These are phyloP conservation scores for Colletotrichum acutatum DNA, from an alignment of 2,329 filamentous ascomycete species.

Conservation along the genomic window DNA sequence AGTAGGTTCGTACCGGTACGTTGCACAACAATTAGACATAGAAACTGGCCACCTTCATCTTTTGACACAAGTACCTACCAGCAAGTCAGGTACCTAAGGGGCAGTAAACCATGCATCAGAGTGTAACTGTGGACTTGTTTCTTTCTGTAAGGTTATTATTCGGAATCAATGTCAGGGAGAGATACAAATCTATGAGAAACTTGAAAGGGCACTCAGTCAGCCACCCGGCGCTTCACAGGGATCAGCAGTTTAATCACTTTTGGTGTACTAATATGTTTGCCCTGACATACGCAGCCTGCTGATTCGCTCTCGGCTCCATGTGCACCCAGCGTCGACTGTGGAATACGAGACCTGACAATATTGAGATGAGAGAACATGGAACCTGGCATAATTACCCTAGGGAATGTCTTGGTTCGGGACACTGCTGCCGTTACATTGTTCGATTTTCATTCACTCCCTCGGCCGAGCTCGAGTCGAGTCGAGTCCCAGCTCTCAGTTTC, in stretches of 20 bases:
- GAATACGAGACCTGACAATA: slow-evolving; percentile 18
- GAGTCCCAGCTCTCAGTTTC: neutral
- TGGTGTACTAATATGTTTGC: slow-evolving; percentile 3
- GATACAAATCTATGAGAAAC: neutral
- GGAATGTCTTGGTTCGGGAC: slow-evolving; percentile 7
- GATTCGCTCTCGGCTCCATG: slow-evolving; percentile 1
- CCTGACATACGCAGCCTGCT: neutral
- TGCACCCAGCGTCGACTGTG: neutral
- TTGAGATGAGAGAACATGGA: neutral
- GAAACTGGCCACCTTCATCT: neutral
- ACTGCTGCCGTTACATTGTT: slow-evolving; percentile 1
- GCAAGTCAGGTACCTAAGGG: neutral
- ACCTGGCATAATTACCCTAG: neutral
- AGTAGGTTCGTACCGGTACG: neutral
- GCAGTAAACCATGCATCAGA: neutral
- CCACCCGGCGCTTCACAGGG: slow-evolving; percentile 18
- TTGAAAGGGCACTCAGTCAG: slow-evolving; percentile 17
- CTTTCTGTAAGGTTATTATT: neutral
- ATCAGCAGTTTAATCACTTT: slow-evolving; percentile 12
- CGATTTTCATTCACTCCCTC: neutral
- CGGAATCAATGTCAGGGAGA: slow-evolving; percentile 13
- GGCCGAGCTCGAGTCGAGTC: neutral
- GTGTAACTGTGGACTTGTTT: neutral
- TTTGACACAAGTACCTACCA: no score
- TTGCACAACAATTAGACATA: neutral